Base-by-base conservation (phyloP, 1,284 basidiomycete genomes). In the Irpex sp. region DNA sequence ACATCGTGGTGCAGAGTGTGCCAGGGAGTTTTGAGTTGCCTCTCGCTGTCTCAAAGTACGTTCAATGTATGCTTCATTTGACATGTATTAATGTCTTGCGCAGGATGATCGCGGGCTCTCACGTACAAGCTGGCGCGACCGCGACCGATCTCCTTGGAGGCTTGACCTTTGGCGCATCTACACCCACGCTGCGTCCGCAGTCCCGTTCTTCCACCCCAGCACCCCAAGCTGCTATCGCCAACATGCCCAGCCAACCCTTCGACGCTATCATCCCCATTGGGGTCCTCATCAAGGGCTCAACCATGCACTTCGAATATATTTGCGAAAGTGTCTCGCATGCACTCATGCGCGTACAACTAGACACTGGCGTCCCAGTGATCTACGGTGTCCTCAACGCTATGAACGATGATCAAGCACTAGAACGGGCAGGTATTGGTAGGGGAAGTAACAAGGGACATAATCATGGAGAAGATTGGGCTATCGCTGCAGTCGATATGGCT, bases 231-330 rank as follows among this genome's bases (percentile, higher is more conserved):
- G 77, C 77, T 13, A 72, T 72, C 6, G 67, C 68, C 5, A 71
- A 75, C 44, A 77, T 82, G 70, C 82, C 86, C 8, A 85, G 82
- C 58, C 82, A 85, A 63, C 89, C 94, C 0, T 96, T 98, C 70
- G 92, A 97, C 77, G 97, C 96, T 9, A 89, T 98, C 67, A 97
- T 99, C 73, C 94, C 96, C 48, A 95, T 99, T 71, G 97, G 97
- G 8, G 94, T 96, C 55, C 88, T 99, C 74, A 98, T 99, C 85
- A 99, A 99, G 78, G 97, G 96, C 63, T 84, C 87, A 3, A 97
- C 96, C 13, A 97, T 97, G 94, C 96, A 98, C 79, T 98, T 97
- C 75, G 96, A 98, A 77, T 99, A 99, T 82, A 99, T 99, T 76
- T 94, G 88, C 74, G 96, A 98, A 70, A 86, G 89, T 62, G 94